These are phyloP conservation scores for Cyclotella kingstonii DNA, from an alignment of 108 stramenopile species.

Conservation along the genomic window DNA sequence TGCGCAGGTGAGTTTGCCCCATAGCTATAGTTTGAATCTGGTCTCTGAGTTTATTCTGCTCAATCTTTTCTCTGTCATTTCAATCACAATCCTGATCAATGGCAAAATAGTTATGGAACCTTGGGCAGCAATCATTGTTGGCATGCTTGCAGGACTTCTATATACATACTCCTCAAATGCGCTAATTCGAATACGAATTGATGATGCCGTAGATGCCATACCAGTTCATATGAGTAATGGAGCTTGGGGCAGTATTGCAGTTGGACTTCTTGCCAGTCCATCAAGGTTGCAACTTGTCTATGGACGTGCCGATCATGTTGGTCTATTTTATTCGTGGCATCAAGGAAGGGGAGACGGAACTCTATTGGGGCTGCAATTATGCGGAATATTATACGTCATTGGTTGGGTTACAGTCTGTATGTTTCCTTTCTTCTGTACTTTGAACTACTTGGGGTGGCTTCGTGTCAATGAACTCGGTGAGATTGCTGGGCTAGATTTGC, in stretches of 20 bases:
- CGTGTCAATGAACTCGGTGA: conserved; percentile 23
- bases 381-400: conserved; percentile 64
- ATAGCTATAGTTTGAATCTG: too few species aligned
- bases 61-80: too few species aligned
- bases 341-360: conserved; percentile 44
- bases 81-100: too few species aligned
- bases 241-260: conserved; percentile 73
- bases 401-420: conserved; percentile 64
- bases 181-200: conserved; percentile 66
- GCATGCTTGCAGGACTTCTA: conserved; percentile 73
- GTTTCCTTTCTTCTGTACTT: conserved; percentile 61
- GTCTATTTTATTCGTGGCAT: conserved; percentile 65
- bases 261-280: conserved; percentile 67
- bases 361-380: conserved; percentile 64
- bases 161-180: conserved; percentile 61
- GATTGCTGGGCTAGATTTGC: not conserved
- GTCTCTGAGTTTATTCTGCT: too few species aligned
- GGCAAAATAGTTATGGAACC: conserved; percentile 70
- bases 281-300: conserved; percentile 31
- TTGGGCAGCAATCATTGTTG: conserved; percentile 85
- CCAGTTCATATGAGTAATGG: conserved; percentile 86
- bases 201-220: conserved; percentile 94
- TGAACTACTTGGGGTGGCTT: conserved; percentile 71
- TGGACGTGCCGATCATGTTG: conserved; percentile 44
- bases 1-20: too few species aligned